phyloP scores from a whole-genome alignment of 192 early-diverging fungal genomes.

The Backusella luteola region DNA sequence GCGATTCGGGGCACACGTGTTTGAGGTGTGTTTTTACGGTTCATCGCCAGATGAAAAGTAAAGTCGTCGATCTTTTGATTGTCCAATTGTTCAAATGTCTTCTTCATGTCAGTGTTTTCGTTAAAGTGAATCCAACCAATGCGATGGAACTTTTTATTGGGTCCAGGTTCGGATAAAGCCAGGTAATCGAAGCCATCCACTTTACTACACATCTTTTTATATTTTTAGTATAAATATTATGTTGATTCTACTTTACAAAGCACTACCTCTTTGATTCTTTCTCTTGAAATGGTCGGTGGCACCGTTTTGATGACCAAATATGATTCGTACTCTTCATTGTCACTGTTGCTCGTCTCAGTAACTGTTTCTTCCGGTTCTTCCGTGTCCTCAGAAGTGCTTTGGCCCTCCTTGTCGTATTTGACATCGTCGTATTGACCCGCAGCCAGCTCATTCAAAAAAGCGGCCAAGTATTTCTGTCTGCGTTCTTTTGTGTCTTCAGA shows the following conservation, averaged over 20 bases:
- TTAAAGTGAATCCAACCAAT: constrained; percentile 95
- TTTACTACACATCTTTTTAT: constrained; percentile 56
- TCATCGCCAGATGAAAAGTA: constrained; percentile 49
- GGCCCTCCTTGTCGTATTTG: constrained; percentile 51
- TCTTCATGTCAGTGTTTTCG: constrained; percentile 80
- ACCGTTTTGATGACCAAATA: constrained; percentile 81
- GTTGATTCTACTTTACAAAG: background rate
- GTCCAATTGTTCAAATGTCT: constrained; percentile 61
- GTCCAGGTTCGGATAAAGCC: constrained; percentile 82
- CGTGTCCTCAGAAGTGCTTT: background rate
- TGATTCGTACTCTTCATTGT: constrained; percentile 19
- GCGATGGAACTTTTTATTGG: constrained; percentile 82
- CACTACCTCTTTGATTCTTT: constrained; percentile 60
- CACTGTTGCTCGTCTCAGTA: background rate
- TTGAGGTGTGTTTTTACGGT: constrained; percentile 42
- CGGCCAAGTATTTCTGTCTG: constrained; percentile 51
- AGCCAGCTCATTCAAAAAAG: constrained; percentile 66
- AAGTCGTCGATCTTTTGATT: constrained; percentile 54
- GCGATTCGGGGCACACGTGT: constrained; percentile 56
- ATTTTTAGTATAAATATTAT: background rate
- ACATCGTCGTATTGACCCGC: constrained; percentile 66
- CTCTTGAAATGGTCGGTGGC: constrained; percentile 63
- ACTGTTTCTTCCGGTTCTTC: constrained; percentile 21
- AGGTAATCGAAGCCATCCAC: constrained; percentile 83
- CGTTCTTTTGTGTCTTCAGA: constrained; percentile 51